Percentiles rank a stretch among this genome's conserved stretches.
phyloP scores from a whole-genome alignment of 2,329 filamentous ascomycete species.

The Fulvia fulva region DNA sequence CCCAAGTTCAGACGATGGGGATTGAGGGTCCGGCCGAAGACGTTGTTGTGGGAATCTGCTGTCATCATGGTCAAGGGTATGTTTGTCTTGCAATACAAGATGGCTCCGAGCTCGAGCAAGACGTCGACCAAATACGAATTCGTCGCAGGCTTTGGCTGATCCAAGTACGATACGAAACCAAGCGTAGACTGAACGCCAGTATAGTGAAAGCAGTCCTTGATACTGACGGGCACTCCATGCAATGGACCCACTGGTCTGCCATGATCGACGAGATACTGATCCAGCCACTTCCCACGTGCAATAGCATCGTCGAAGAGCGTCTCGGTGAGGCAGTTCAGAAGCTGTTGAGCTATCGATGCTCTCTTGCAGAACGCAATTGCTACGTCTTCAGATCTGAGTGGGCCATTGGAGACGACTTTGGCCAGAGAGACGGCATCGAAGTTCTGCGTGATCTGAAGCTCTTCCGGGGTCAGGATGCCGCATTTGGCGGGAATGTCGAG shows the following conservation, averaged over 20 bases:
- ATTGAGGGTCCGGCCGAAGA: constrained; percentile 52
- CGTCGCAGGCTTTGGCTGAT: constrained; percentile 22
- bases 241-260: constrained; percentile 22
- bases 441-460: constrained; percentile 54
- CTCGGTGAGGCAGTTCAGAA: constrained; percentile 31
- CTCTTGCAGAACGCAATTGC: constrained; percentile 44
- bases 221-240: constrained; percentile 52
- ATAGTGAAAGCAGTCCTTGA: constrained; percentile 62
- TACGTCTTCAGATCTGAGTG: constrained; percentile 11
- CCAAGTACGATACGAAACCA: constrained; percentile 51
- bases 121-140: constrained; percentile 38
- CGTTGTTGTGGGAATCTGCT: constrained; percentile 31
- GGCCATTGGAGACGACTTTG: constrained; percentile 33
- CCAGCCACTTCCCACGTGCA: constrained; percentile 23
- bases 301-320: constrained; percentile 43
- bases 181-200: constrained; percentile 56
- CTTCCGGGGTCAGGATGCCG: constrained; percentile 47
- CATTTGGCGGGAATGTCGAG: constrained; percentile 50
- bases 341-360: constrained; percentile 39
- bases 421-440: constrained; percentile 45
- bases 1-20: constrained; percentile 59
- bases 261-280: constrained; percentile 20
- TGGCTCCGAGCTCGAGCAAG: constrained; percentile 41
- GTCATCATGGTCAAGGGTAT: constrained; percentile 48
- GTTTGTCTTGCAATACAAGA: constrained; percentile 53